Evolutionary conservation across 192 early-diverging fungal species (phyloP), one percentile per base, ranked within the genome.

Genomic region (Coemansia javaensis): DNA sequence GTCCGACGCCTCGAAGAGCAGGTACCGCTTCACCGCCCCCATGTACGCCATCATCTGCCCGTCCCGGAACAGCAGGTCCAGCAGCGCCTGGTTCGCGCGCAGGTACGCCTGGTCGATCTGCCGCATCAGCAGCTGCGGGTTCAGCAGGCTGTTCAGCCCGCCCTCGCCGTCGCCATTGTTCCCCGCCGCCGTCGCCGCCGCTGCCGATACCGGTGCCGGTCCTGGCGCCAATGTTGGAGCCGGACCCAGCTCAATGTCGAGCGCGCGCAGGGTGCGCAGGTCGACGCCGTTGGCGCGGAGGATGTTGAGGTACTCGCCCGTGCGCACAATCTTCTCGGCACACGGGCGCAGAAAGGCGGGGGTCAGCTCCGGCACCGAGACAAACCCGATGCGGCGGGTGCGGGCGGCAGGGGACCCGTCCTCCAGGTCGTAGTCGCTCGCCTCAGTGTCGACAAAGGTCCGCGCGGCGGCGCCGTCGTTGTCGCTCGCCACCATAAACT

Each of bases 231-330:
- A n/a, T n/a, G n/a, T n/a, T n/a, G n/a, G n/a, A n/a, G n/a, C n/a
- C n/a, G n/a, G n/a, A n/a, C n/a, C n/a, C 28, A 10, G 28, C 28
- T 18, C 21, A 18, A 42, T 52, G 23, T 43, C 50, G 0, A 32
- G 40, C 23, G 15, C 14, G 21, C 49, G 56, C 8, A 74, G 38
- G 6, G 60, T 34, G 47, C 58, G 56, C 37, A 75, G 43, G 14
- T 75, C 61, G 16, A 67, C 60, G 22, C 66, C 66, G 59, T 89
- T 94, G 45, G 90, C 91, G 1, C 88, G 74, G 18, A 97, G 76
- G 2, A 96, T 91, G 61, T 99, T 97, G 35, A 97, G 63, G 57
- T 99, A 97, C 63, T 93, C 94, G 31, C 97, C 97, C 0, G 94
- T 88, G 15, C 85, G 65, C 48, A 99, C 58, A 39, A 97, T 87